Evolutionary conservation across 805 yeast genomes (phyloP).

Genomic region (Candida sithepensis): DNA sequence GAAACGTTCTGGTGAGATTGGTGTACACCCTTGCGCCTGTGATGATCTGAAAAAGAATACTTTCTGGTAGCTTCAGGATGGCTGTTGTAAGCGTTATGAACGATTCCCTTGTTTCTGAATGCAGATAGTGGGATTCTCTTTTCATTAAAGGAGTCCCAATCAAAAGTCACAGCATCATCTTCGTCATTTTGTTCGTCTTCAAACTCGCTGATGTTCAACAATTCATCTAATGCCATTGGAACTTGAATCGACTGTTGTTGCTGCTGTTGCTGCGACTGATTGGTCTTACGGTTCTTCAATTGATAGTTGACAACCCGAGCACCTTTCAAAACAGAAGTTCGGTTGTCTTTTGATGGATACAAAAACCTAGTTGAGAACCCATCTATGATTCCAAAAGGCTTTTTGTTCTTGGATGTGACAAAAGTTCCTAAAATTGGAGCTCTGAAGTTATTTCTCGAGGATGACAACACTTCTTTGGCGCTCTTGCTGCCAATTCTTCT

Average conservation of each 20-base stretch:
- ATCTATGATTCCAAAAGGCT: slow-evolving; percentile 92
- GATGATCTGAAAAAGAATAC: slow-evolving; percentile 22
- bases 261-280: not conserved
- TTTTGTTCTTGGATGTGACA: slow-evolving; percentile 65
- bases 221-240: slow-evolving; percentile 60
- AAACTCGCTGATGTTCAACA: slow-evolving; percentile 82
- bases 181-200: slow-evolving; percentile 65
- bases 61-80: slow-evolving; percentile 21
- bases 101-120: slow-evolving; percentile 73
- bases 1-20: not conserved
- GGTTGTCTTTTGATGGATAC: slow-evolving; percentile 38
- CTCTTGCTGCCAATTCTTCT: slow-evolving; percentile 69
- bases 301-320: slow-evolving; percentile 8
- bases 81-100: slow-evolving; percentile 15
- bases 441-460: slow-evolving; percentile 76
- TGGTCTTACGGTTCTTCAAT: not conserved
- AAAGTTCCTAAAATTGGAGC: slow-evolving; percentile 95
- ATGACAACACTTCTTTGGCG: slow-evolving; percentile 90
- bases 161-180: slow-evolving; percentile 30
- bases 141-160: slow-evolving; percentile 27
- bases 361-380: slow-evolving; percentile 88
- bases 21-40: slow-evolving; percentile 10
- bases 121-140: slow-evolving; percentile 81
- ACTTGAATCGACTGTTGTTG: slow-evolving; percentile 10
- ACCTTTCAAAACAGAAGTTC: slow-evolving; percentile 25